Evolutionary conservation across 2,329 filamentous ascomycete genomes (phyloP).

Genomic region (Trichophyton rubrum): DNA sequence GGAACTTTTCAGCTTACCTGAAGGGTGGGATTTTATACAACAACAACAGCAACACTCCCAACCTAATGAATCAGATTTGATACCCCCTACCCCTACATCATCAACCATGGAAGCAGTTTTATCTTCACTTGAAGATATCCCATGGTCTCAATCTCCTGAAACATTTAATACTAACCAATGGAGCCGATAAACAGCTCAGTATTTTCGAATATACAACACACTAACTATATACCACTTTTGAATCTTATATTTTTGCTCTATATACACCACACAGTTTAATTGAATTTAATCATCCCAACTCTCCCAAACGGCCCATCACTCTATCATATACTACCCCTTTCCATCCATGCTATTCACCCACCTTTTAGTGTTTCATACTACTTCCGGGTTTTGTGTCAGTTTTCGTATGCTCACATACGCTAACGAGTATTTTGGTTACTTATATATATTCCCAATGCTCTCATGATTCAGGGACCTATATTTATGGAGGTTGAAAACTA

Average conservation of each 20-base stretch:
- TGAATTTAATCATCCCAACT: not conserved
- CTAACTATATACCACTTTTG: not conserved
- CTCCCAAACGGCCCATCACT: conserved; percentile 17
- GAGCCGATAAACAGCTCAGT: conserved; percentile 7
- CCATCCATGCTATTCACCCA: conserved; percentile 25
- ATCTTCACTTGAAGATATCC: conserved; percentile 22
- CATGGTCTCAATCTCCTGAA: conserved; percentile 26
- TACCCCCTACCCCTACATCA: not conserved
- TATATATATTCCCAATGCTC: not conserved
- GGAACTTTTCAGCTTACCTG: conserved; percentile 18
- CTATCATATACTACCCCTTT: conserved; percentile 36
- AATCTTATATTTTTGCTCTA: not conserved
- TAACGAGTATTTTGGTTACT: not conserved
- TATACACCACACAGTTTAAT: not conserved
- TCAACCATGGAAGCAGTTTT: conserved; percentile 10
- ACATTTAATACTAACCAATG: conserved; percentile 21
- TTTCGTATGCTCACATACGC: not conserved
- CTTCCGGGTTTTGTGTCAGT: not conserved
- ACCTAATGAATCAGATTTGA: conserved; percentile 7
- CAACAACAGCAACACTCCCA: conserved; percentile 12
- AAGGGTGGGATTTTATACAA: conserved; percentile 21
- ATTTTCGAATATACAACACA: not conserved
- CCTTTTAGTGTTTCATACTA: not conserved
- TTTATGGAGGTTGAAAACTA: not conserved
- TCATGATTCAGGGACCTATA: not conserved